Conservation (phyloP, 208 protist genomes). For the Trypanosoma melophagium region DNA sequence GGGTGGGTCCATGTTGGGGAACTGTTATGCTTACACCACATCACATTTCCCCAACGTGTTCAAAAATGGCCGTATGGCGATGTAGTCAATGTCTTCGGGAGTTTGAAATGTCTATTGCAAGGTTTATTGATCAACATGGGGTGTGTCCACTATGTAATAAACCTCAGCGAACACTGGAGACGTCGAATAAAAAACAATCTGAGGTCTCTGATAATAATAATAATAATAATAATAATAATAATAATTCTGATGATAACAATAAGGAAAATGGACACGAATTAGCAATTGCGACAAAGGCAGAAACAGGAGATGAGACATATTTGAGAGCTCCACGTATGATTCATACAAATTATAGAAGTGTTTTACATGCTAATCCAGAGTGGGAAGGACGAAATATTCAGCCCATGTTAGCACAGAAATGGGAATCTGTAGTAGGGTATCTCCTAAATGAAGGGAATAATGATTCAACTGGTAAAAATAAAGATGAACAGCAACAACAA, state of each 20-base stretch:
- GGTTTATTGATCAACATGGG: slow-evolving; percentile 71
- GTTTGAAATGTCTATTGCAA: slow-evolving; percentile 76
- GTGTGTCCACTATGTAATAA: slow-evolving; percentile 82
- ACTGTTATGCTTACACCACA: slow-evolving; percentile 81
- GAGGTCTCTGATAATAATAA: slow-evolving; percentile 14
- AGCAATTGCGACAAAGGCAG: background rate
- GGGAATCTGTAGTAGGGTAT: slow-evolving; percentile 67
- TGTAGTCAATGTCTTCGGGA: slow-evolving; percentile 78
- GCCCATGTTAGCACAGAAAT: slow-evolving; percentile 87
- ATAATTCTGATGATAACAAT: slow-evolving; percentile 20
- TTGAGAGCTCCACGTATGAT: slow-evolving; percentile 78
- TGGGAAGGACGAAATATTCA: slow-evolving; percentile 83
- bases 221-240: slow-evolving; percentile 19
- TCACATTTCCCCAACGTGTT: slow-evolving; percentile 63
- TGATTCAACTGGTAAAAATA: slow-evolving; percentile 2
- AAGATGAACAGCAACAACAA: too few species aligned
- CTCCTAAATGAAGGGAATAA: slow-evolving; percentile 31
- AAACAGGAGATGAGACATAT: slow-evolving; percentile 39
- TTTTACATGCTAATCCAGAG: slow-evolving; percentile 78
- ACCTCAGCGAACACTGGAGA: slow-evolving; percentile 46
- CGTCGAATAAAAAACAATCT: slow-evolving; percentile 2
- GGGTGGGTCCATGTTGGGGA: slow-evolving; percentile 87
- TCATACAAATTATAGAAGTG: slow-evolving; percentile 81
- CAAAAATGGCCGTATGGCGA: slow-evolving; percentile 79
- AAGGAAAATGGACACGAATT: background rate